A percentile compares a stretch with the other conserved stretches of the same genome.
phyloP scores from a whole-genome alignment of 345 rosid genomes.

The Eucalyptus cloeziana region DNA sequence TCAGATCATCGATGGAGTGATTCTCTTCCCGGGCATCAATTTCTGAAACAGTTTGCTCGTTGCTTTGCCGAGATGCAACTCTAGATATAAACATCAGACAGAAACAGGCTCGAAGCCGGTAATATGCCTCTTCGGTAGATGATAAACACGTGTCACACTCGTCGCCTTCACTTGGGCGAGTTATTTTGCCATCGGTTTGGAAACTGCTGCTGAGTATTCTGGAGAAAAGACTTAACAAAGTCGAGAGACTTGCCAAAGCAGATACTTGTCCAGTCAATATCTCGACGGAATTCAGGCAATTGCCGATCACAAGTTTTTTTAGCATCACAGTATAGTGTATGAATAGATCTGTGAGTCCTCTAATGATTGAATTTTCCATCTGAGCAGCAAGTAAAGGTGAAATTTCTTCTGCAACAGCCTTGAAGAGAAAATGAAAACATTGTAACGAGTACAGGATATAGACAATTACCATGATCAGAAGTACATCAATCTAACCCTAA shows the following conservation, averaged over 20 bases:
- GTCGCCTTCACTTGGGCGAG: constrained; percentile 1
- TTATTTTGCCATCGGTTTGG: not conserved
- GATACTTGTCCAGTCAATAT: constrained; percentile 32
- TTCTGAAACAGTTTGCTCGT: not conserved
- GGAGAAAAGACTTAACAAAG: constrained; percentile 23
- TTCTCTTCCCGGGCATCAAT: not conserved
- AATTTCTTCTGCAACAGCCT: constrained; percentile 28
- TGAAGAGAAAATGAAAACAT: not conserved
- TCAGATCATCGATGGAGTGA: not conserved
- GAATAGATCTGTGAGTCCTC: constrained; percentile 30
- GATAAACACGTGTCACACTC: constrained; percentile 12
- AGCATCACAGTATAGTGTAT: constrained; percentile 24
- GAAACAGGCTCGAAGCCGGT: constrained; percentile 24
- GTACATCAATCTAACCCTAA: not conserved
- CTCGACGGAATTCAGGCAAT: not conserved
- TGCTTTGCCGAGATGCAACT: constrained; percentile 7
- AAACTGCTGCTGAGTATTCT: constrained; percentile 12
- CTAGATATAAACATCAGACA: constrained; percentile 17
- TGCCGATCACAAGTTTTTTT: constrained; percentile 18
- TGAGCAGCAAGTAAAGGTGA: constrained; percentile 26
- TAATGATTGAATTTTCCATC: constrained; percentile 32
- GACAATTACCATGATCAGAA: not conserved
- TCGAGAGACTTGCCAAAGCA: constrained; percentile 31
- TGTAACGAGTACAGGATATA: not conserved
- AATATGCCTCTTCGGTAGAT: constrained; percentile 15